These are phyloP conservation scores for Amanita pseudoporphyria DNA, from an alignment of 768 basidiomycete genomes.

Conservation along the genomic window DNA sequence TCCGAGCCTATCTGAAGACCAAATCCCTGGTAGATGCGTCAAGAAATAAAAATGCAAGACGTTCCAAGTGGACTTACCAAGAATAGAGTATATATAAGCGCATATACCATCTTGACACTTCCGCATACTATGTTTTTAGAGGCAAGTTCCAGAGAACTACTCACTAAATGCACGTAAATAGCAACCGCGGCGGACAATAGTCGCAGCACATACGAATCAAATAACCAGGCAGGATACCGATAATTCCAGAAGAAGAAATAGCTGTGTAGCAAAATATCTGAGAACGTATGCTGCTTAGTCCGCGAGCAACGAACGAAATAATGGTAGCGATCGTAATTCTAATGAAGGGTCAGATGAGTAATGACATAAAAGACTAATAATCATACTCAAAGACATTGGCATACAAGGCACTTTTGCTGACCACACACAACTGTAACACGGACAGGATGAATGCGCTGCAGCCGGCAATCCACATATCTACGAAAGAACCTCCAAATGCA, in stretches of 20 bases:
- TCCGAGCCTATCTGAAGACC: slow-evolving; percentile 81
- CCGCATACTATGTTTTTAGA: slow-evolving; percentile 82
- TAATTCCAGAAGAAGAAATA: slow-evolving; percentile 80
- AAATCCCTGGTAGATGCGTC: slow-evolving; percentile 42
- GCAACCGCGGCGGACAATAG: slow-evolving; percentile 6
- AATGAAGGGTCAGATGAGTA: slow-evolving; percentile 1
- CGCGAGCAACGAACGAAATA: slow-evolving; percentile 75
- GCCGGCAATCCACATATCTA: slow-evolving; percentile 83
- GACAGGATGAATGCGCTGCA: slow-evolving; percentile 56
- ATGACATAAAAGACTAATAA: background rate
- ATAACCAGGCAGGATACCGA: slow-evolving; percentile 86
- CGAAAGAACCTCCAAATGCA: slow-evolving; percentile 74
- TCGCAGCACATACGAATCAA: slow-evolving; percentile 43
- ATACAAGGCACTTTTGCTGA: slow-evolving; percentile 69
- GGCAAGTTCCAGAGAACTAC: slow-evolving; percentile 73
- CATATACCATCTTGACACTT: slow-evolving; percentile 82
- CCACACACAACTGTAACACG: slow-evolving; percentile 64
- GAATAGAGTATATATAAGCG: slow-evolving; percentile 81
- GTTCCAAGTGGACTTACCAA: slow-evolving; percentile 26
- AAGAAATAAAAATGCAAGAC: background rate
- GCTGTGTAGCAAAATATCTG: slow-evolving; percentile 88
- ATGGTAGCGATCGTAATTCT: slow-evolving; percentile 79
- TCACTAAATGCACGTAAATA: slow-evolving; percentile 34
- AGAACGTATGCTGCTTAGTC: slow-evolving; percentile 66
- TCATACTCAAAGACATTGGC: slow-evolving; percentile 89